Evolutionary conservation across 1,284 basidiomycete species (phyloP), one percentile per base, ranked within the genome.

Genomic region (Mixia osmundae): DNA sequence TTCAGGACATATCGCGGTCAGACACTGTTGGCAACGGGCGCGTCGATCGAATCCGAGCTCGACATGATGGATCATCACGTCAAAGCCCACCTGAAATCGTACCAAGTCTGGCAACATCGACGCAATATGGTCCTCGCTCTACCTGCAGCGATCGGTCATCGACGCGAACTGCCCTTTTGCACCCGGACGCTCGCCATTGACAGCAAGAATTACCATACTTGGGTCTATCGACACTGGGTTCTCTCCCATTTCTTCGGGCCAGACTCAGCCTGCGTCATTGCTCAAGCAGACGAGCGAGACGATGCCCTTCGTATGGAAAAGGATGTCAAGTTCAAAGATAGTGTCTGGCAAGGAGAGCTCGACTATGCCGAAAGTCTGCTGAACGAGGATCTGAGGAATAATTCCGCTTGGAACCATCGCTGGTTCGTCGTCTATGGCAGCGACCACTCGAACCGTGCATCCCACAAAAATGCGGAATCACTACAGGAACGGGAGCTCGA

Each of bases 401-500:
- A 99, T 53, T 87, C 79, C 28, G 91, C 80, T 11, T 99, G 89
- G 89, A 82, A 89, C 53, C 91, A 95, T 62, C 71, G 89, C 18
- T 95, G 83, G 65, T 95, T 89, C 54, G 67, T 83, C 35, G 65
- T 75, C n/a, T 83, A 80, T 48, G 68, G 69, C 36, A 66, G 68
- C 36, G 76, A 71, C 3, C 61, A 50, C 63, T 46, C 58, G 64
- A 47, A 53, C 59, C 39, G 40, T 35, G 67, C 64, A 3, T 71
- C 72, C 43, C n/a, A n/a, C n/a, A 64, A 66, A 45, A 68, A 71
- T 47, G 56, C 65, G 36, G 65, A 63, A 37, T 63, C 60, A 24
- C 57, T 72, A 6, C 49, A 72, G 22, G 65, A 64, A 46, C 57
- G 71, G 33, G 82, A 87, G 55, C 52, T 82, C 33, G 62, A 61